These are phyloP conservation scores for Bothriochloa decipiens DNA, from an alignment of 176 grass and related monocot species.

Conservation along the genomic window DNA sequence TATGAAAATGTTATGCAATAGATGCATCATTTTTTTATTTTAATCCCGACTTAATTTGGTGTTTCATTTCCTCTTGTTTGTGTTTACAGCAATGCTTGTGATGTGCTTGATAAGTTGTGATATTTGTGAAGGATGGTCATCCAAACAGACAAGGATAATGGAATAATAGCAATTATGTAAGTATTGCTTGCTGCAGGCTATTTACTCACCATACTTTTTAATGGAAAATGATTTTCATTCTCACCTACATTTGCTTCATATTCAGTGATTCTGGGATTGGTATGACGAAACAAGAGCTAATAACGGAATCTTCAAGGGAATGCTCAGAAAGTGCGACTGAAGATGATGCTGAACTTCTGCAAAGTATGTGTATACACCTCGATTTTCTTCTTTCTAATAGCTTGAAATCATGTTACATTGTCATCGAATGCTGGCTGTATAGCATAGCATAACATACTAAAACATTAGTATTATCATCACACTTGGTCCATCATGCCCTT, in stretches of 20 bases:
- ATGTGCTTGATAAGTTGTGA: conserved; percentile 94
- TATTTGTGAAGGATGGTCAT: conserved; percentile 95
- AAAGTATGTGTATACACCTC: conserved; percentile 56
- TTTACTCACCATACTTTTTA: not conserved
- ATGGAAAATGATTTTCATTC: not conserved
- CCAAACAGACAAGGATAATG: conserved; percentile 88
- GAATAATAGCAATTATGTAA: conserved; percentile 90
- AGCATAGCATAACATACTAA: conserved; percentile 16
- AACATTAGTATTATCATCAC: conserved; percentile 8
- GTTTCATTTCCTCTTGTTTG: conserved; percentile 24
- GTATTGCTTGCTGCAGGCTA: conserved; percentile 18
- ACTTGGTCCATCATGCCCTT: not conserved
- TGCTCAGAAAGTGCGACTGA: no score
- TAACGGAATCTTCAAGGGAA: no score
- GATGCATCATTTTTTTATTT: not conserved
- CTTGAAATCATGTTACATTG: conserved; percentile 36
- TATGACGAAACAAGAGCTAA: conserved; percentile 91
- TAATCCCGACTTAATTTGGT: not conserved
- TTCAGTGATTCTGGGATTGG: conserved; percentile 94
- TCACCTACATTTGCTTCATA: conserved; percentile 37
- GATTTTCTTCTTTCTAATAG: conserved; percentile 29
- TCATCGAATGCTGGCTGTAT: not conserved
- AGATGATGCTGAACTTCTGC: conserved; percentile 63
- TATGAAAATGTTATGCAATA: no score
- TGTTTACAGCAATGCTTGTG: conserved; percentile 80